Evolutionary conservation across 768 basidiomycete genomes (phyloP).

Genomic region (Solioccasus polychromus): DNA sequence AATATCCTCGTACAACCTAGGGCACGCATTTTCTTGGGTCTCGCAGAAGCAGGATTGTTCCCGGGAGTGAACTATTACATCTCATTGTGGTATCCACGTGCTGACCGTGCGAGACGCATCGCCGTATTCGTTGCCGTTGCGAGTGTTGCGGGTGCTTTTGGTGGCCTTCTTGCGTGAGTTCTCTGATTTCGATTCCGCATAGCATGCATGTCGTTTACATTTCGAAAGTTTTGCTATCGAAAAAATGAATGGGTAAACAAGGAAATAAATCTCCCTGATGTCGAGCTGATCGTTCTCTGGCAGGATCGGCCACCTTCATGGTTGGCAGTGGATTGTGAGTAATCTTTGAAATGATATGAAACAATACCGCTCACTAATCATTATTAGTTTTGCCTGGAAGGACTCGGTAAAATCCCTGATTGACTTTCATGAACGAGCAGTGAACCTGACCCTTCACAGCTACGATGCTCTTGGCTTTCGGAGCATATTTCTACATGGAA

Average conservation of each 20-base stretch:
- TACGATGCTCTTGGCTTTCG: slow-evolving; percentile 18
- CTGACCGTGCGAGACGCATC: slow-evolving; percentile 55
- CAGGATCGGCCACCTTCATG: slow-evolving; percentile 31
- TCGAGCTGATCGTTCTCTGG: background rate
- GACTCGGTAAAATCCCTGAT: slow-evolving; percentile 24
- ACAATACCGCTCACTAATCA: slow-evolving; percentile 6
- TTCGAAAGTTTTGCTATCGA: slow-evolving; percentile 33
- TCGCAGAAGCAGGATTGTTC: slow-evolving; percentile 46
- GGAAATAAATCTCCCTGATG: background rate
- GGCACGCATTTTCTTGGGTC: slow-evolving; percentile 42
- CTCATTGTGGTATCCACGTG: slow-evolving; percentile 58
- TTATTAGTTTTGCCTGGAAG: slow-evolving; percentile 31
- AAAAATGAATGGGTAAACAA: slow-evolving; percentile 32
- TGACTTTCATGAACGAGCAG: background rate
- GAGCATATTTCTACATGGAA: slow-evolving; percentile 49
- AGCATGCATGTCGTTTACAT: background rate
- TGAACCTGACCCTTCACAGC: slow-evolving; percentile 9
- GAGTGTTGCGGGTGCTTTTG: slow-evolving; percentile 52
- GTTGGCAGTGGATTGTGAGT: slow-evolving; percentile 39
- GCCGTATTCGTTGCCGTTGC: slow-evolving; percentile 66
- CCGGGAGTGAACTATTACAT: slow-evolving; percentile 44
- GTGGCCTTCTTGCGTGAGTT: slow-evolving; percentile 46
- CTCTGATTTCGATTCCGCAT: background rate
- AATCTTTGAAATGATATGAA: background rate
- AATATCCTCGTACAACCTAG: slow-evolving; percentile 24